Evolutionary conservation across 345 rosid species (phyloP).

Genomic region (Citrus sp.): DNA sequence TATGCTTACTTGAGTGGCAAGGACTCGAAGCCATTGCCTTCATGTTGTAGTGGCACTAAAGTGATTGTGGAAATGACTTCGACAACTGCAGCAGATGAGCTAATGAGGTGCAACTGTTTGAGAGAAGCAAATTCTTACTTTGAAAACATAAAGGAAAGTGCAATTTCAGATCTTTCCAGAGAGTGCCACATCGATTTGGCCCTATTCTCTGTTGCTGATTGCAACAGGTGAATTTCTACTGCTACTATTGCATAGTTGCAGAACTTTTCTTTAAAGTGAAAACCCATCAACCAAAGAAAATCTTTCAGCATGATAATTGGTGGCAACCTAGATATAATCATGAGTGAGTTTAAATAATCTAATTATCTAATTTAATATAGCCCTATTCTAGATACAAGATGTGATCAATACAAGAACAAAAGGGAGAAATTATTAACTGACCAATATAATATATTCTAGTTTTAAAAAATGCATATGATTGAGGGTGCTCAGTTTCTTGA

Average conservation of each 20-base stretch:
- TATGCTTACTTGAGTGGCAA: not conserved
- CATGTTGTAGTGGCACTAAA: not conserved
- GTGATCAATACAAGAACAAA: not conserved
- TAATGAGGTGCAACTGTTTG: not conserved
- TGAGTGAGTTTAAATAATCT: not conserved
- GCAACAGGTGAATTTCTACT: not conserved
- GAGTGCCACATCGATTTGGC: not conserved
- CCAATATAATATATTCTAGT: not conserved
- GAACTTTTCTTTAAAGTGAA: not conserved
- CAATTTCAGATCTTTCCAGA: not conserved
- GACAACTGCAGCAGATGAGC: not conserved
- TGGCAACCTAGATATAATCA: not conserved
- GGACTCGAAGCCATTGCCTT: not conserved
- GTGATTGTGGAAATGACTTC: not conserved
- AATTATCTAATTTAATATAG: not conserved
- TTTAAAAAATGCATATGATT: not conserved
- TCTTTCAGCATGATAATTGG: not conserved
- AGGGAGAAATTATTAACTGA: not conserved
- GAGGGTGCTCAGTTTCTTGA: not conserved
- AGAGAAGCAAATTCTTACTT: not conserved
- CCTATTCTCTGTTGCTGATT: not conserved
- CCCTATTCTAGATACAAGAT: not conserved
- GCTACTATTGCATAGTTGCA: not conserved
- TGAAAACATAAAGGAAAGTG: not conserved
- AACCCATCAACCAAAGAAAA: not conserved